Evolutionary conservation across 371 early-diverging fungal genomes (phyloP), one percentile per base, ranked within the genome.

Genomic region (Choanephora cucurbitarum): DNA sequence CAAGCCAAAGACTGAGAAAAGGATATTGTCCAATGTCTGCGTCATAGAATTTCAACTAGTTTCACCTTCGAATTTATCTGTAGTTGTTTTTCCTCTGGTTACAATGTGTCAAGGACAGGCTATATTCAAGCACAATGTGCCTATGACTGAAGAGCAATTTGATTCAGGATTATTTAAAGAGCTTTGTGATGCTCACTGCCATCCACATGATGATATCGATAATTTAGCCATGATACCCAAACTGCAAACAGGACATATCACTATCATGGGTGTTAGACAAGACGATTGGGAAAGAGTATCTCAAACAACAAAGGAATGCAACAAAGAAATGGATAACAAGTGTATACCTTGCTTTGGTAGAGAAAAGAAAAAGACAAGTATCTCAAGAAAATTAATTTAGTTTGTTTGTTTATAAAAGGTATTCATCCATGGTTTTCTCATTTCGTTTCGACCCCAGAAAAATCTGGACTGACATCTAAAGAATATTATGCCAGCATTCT

Each of bases 361-460:
- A 33, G 19, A 13, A 23, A 32, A 44, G 10, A n/a, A 19, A 19
- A 13, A 46, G 13, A 6, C 3, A 15, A 2, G 32, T 24, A 40
- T 5, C 17, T 11, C 31, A 24, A 45, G 18, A 44, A 31, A 11
- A 44, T 18, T 18, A 19, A 17, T 31, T 39, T 37, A 40, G 13
- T 14, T 21, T 8, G 21, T 23, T n/a, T 3, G n/a, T 10, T 32
- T 28, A 5, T 3, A 5, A 7, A 28, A 72, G 75, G 75, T 7
- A 56, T 76, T 44, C 80, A 79, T 34, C 80, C 80, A 14, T 79
- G 80, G 80, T 79, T 67, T 49, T 44, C 60, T 11, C 69, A 75
- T 45, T 59, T 66, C 19, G 44, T 76, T 15, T 62, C 57, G 66
- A 24, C 53, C 0, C 22, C 53, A 18, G 59, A 66, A 15, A 19